phyloP scores from a whole-genome alignment of 2,329 filamentous ascomycete species.

The Cladophialophora bantiana region DNA sequence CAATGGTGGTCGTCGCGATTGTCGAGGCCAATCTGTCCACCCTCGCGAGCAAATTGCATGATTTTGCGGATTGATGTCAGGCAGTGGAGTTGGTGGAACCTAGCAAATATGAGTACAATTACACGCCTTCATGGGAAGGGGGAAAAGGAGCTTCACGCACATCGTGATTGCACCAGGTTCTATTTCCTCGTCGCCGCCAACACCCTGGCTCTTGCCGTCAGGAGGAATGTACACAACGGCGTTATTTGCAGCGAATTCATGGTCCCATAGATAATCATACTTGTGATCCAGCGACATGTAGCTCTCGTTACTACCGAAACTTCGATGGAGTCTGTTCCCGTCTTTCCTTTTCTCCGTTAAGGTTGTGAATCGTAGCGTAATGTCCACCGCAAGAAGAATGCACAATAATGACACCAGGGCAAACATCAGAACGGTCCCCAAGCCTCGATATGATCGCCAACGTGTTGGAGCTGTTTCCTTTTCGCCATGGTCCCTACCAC shows the following conservation, averaged over 20 bases:
- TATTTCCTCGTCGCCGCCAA: background rate
- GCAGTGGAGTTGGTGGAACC: constrained; percentile 10
- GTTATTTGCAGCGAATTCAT: background rate
- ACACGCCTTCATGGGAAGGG: background rate
- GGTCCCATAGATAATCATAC: background rate
- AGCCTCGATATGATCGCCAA: background rate
- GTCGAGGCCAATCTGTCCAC: background rate
- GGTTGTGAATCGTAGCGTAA: background rate
- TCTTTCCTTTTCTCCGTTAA: background rate
- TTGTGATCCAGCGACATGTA: constrained; percentile 2
- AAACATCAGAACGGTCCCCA: background rate
- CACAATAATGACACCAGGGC: background rate
- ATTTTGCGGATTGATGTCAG: constrained; percentile 3
- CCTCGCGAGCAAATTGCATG: constrained; percentile 1
- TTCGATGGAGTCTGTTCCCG: background rate
- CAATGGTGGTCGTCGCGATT: background rate
- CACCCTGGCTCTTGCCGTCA: background rate
- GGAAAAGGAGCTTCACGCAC: background rate
- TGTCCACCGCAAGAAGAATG: background rate
- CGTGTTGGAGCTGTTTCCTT: background rate
- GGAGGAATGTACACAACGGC: constrained; percentile 1
- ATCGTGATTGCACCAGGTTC: background rate
- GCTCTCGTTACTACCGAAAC: background rate
- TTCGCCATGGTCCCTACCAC: background rate
- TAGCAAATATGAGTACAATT: constrained; percentile 5